These are phyloP conservation scores for Macroventuria anomochaeta DNA, from an alignment of 2,329 filamentous ascomycete species.

Conservation along the genomic window DNA sequence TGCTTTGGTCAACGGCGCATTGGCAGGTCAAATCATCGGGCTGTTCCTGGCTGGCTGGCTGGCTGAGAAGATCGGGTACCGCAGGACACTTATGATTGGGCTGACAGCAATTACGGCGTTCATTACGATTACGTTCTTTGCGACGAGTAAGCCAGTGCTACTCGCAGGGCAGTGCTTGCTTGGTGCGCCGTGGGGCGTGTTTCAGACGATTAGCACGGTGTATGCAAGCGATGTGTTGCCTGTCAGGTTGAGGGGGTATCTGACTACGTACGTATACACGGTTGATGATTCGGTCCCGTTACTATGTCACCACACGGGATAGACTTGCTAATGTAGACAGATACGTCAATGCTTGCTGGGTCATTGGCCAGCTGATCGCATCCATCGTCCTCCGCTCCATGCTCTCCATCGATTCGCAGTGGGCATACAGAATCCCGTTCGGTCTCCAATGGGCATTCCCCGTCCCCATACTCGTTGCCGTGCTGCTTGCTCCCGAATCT, in stretches of 20 bases:
- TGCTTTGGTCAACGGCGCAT: constrained; percentile 50
- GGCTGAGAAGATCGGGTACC: constrained; percentile 48
- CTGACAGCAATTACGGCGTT: constrained; percentile 16
- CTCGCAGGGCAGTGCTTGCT: constrained; percentile 25
- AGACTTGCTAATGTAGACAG: neutral
- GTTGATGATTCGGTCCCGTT: neutral
- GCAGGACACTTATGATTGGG: constrained; percentile 21
- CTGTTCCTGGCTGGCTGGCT: constrained; percentile 51
- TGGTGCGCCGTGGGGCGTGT: constrained; percentile 52
- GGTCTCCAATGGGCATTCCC: constrained; percentile 64
- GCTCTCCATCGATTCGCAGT: constrained; percentile 63
- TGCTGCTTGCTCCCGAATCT: constrained; percentile 70
- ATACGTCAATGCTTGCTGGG: constrained; percentile 40
- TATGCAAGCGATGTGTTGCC: constrained; percentile 67
- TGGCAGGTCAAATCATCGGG: constrained; percentile 50
- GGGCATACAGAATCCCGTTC: constrained; percentile 68
- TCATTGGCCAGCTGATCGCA: constrained; percentile 67
- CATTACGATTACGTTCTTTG: constrained; percentile 26
- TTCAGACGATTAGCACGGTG: constrained; percentile 49
- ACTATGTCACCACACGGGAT: neutral
- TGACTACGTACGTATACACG: constrained; percentile 57
- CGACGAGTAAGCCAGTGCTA: constrained; percentile 17
- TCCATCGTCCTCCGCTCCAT: constrained; percentile 71
- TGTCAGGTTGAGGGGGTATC: constrained; percentile 64
- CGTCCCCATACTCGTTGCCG: constrained; percentile 65